Conservation (phyloP, 768 basidiomycete genomes). For the Pleurotus djamor region DNA sequence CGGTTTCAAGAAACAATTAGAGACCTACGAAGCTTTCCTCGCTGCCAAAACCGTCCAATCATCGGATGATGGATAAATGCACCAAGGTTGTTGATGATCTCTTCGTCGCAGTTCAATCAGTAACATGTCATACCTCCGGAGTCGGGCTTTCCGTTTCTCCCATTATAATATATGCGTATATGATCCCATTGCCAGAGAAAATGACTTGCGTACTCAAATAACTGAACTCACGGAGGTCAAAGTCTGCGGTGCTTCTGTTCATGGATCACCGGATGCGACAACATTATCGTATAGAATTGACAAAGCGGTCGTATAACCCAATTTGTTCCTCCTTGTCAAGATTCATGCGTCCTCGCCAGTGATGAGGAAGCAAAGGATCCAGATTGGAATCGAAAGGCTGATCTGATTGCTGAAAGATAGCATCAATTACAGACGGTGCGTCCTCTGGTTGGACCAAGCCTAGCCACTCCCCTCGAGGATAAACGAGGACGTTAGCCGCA, state of each 20-base stretch:
- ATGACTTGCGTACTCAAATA: no score
- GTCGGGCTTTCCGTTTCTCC: no score
- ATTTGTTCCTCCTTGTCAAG: conserved; percentile 44
- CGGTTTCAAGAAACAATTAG: conserved; percentile 64
- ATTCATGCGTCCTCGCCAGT: conserved; percentile 61
- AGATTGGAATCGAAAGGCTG: conserved; percentile 22
- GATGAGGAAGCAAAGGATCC: conserved; percentile 37
- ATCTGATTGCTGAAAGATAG: conserved; percentile 29
- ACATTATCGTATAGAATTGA: no score
- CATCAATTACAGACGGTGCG: conserved; percentile 51
- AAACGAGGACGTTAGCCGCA: conserved; percentile 69
- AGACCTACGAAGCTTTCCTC: conserved; percentile 27
- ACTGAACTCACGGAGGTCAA: no score
- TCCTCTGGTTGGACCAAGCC: conserved; percentile 58
- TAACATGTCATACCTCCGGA: no score
- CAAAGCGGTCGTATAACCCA: conserved; percentile 14
- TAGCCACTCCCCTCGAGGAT: conserved; percentile 74
- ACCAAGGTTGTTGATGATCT: no score
- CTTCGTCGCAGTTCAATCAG: no score
- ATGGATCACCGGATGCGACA: no score
- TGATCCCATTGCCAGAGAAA: no score
- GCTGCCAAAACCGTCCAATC: background rate
- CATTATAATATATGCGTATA: no score
- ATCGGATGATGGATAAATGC: no score
- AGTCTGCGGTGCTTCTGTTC: no score